Evolutionary conservation across 768 basidiomycete genomes (phyloP).

Genomic region (Galerina marginata): DNA sequence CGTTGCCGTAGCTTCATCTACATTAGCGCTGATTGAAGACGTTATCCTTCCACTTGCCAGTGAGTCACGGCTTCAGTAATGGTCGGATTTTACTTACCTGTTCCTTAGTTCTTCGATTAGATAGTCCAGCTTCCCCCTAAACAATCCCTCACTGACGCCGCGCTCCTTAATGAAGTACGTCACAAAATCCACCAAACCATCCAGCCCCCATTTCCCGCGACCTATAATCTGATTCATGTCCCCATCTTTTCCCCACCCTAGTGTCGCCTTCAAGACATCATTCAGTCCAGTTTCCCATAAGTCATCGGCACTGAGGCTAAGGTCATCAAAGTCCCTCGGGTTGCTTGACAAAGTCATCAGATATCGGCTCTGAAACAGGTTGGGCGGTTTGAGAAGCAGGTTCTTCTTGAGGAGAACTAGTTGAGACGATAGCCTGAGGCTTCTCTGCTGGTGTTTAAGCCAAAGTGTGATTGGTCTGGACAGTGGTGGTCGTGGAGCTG

Average conservation of each 20-base stretch:
- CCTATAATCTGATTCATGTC: constrained; percentile 19
- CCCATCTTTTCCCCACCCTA: constrained; percentile 27
- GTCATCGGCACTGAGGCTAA: constrained; percentile 14
- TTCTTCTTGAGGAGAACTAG: not conserved
- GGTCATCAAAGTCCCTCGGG: constrained; percentile 13
- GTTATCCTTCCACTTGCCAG: not conserved
- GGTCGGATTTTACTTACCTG: not conserved
- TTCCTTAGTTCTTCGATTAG: constrained; percentile 23
- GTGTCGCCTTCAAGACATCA: not conserved
- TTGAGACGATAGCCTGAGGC: not conserved
- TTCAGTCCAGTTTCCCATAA: constrained; percentile 32
- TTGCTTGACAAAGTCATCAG: not conserved
- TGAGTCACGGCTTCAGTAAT: not conserved
- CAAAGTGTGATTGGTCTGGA: not conserved
- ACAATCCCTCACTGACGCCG: constrained; percentile 26
- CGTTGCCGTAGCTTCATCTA: not conserved
- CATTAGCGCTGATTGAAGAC: not conserved
- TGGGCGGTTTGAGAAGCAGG: no score
- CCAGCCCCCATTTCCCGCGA: constrained; percentile 23
- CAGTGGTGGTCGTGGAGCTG: not conserved
- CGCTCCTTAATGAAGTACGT: constrained; percentile 24
- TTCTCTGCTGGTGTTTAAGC: not conserved
- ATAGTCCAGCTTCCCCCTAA: constrained; percentile 29
- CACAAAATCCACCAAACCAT: constrained; percentile 24
- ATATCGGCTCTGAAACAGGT: not conserved